Conservation (phyloP, 192 early-diverging fungal species). For the Coemansia sp. region DNA sequence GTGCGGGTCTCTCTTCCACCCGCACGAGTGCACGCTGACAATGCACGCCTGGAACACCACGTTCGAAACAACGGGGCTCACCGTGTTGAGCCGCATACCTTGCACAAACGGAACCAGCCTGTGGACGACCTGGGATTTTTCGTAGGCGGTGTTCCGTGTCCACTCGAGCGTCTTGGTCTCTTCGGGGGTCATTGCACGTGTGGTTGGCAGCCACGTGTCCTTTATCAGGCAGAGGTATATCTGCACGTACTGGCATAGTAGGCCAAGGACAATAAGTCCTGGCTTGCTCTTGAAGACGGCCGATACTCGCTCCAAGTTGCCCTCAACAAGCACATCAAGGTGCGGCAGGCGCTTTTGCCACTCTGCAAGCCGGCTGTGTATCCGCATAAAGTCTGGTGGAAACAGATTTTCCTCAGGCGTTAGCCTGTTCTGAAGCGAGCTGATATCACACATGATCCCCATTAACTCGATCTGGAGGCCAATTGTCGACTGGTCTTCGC, state of each 20-base stretch:
- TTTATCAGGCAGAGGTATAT: constrained; percentile 47
- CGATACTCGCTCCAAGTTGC: constrained; percentile 15
- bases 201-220: constrained; percentile 39
- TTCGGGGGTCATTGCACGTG: constrained; percentile 24
- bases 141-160: constrained; percentile 28
- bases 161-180: constrained; percentile 27
- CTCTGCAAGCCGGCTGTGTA: constrained; percentile 16
- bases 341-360: constrained; percentile 34
- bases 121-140: constrained; percentile 35
- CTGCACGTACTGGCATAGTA: constrained; percentile 39
- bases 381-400: constrained; percentile 15
- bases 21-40: constrained; percentile 36
- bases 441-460: constrained; percentile 41
- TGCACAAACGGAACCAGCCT: constrained; percentile 42
- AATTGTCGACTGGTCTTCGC: constrained; percentile 33
- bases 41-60: constrained; percentile 50
- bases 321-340: constrained; percentile 20
- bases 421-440: constrained; percentile 28
- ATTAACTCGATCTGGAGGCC: constrained; percentile 34
- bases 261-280: constrained; percentile 23
- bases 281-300: constrained; percentile 8
- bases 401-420: constrained; percentile 35
- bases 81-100: constrained; percentile 29
- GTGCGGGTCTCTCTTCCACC: constrained; percentile 24
- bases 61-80: constrained; percentile 37